These are phyloP conservation scores for Coprinopsis strossmayeri DNA, from an alignment of 768 basidiomycete genomes.

Conservation along the genomic window DNA sequence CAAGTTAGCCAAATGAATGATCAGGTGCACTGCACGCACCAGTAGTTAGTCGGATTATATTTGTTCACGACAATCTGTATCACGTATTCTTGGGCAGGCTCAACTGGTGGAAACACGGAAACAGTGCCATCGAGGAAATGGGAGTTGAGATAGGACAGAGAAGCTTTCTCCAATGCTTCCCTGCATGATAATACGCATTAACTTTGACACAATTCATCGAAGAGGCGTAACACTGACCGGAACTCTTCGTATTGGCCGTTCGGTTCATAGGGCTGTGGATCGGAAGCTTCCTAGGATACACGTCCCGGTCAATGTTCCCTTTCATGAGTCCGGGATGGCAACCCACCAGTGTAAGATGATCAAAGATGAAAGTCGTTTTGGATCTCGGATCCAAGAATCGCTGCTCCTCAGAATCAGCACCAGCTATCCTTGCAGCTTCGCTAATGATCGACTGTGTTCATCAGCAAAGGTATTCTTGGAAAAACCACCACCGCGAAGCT, in stretches of 20 bases:
- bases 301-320: slow-evolving; percentile 8
- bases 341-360: slow-evolving; percentile 76
- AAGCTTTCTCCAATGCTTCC: slow-evolving; percentile 60
- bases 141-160: slow-evolving; percentile 63
- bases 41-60: slow-evolving; percentile 91
- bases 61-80: slow-evolving; percentile 92
- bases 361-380: slow-evolving; percentile 72
- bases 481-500: slow-evolving; percentile 13
- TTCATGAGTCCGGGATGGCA: slow-evolving; percentile 19
- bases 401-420: slow-evolving; percentile 40
- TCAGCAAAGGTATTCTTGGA: slow-evolving; percentile 15
- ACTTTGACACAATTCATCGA: too few species aligned
- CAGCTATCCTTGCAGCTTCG: slow-evolving; percentile 50
- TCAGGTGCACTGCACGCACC: slow-evolving; percentile 56
- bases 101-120: slow-evolving; percentile 58
- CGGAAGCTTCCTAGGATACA: slow-evolving; percentile 66
- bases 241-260: slow-evolving; percentile 65
- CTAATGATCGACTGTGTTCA: slow-evolving; percentile 72
- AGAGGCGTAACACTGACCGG: too few species aligned
- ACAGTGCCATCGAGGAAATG: slow-evolving; percentile 80
- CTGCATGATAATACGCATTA: slow-evolving; percentile 38
- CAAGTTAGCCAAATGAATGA: background rate
- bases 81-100: slow-evolving; percentile 41
- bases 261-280: slow-evolving; percentile 57
- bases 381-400: slow-evolving; percentile 83